Evolutionary conservation across 1,139 yeast genomes (phyloP).

Genomic region (Suhomyces bribrorum): DNA sequence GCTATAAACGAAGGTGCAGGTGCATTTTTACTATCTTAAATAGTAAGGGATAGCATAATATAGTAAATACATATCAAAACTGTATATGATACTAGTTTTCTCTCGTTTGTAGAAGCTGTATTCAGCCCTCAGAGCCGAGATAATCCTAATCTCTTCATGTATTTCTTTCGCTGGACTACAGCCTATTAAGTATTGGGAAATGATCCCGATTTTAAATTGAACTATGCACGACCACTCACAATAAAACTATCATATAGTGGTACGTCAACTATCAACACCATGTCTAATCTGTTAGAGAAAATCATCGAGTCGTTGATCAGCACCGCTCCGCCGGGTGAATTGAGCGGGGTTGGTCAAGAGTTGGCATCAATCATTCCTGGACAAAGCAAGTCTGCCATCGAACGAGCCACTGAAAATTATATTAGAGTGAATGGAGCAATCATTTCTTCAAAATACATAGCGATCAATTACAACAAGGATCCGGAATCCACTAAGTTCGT

Average conservation of each 20-base stretch:
- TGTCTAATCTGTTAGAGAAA: conserved; percentile 22
- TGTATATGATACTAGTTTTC: too few species aligned
- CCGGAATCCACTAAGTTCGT: conserved; percentile 37
- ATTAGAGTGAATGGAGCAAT: conserved; percentile 33
- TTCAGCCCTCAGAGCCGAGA: too few species aligned
- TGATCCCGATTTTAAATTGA: too few species aligned
- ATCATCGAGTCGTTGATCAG: conserved; percentile 37
- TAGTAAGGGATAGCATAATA: too few species aligned
- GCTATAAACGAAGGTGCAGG: conserved; percentile 91
- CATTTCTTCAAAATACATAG: conserved; percentile 35
- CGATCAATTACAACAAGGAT: conserved; percentile 37
- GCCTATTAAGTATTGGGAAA: too few species aligned
- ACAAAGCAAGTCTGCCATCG: conserved; percentile 21
- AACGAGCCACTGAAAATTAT: conserved; percentile 31
- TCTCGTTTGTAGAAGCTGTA: too few species aligned
- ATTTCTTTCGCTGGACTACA: too few species aligned
- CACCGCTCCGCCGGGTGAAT: conserved; percentile 47
- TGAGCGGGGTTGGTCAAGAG: conserved; percentile 31
- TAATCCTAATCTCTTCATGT: too few species aligned
- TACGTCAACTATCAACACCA: too few species aligned
- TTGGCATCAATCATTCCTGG: conserved; percentile 25
- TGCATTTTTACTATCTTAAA: conserved; percentile 73
- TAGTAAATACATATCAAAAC: too few species aligned
- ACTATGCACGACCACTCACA: too few species aligned
- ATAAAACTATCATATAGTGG: too few species aligned